These are phyloP conservation scores for Myrmaecium sp. DNA, from an alignment of 2,329 filamentous ascomycete species.

Conservation along the genomic window DNA sequence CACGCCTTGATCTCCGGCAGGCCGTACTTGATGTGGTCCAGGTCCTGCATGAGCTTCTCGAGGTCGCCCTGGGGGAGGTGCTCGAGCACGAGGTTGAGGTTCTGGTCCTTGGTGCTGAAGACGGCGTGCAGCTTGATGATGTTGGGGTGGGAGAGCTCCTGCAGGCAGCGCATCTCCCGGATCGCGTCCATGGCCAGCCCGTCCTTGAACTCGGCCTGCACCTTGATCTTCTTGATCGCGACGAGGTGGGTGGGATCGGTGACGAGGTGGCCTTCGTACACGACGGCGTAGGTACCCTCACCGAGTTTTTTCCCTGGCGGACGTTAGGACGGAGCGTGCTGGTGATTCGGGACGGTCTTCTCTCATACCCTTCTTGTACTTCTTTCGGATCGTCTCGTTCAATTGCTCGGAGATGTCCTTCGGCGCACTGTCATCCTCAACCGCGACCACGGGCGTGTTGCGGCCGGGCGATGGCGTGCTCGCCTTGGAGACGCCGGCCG, in stretches of 20 bases:
- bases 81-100: constrained; percentile 89
- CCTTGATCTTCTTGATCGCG: constrained; percentile 87
- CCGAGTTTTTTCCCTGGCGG: constrained; percentile 70
- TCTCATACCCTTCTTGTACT: constrained; percentile 65
- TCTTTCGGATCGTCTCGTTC: constrained; percentile 44
- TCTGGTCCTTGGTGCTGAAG: constrained; percentile 92
- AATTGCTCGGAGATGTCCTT: constrained; percentile 30
- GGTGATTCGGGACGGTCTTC: constrained; percentile 4
- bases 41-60: constrained; percentile 84
- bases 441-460: constrained; percentile 5
- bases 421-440: constrained; percentile 10
- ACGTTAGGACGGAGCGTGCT: constrained; percentile 2
- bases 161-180: constrained; percentile 87
- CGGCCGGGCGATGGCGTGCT: constrained; percentile 6
- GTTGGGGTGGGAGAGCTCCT: constrained; percentile 87
- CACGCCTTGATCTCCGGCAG: constrained; percentile 89
- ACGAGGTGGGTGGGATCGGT: constrained; percentile 56
- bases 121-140: constrained; percentile 86
- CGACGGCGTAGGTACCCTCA: constrained; percentile 92
- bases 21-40: constrained; percentile 60
- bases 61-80: constrained; percentile 87
- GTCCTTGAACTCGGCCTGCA: constrained; percentile 72
- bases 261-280: constrained; percentile 73
- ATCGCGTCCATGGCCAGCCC: constrained; percentile 90
- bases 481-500: no score